phyloP scores from a whole-genome alignment of 192 early-diverging fungal genomes.

The Umbelopsis isabellina region DNA sequence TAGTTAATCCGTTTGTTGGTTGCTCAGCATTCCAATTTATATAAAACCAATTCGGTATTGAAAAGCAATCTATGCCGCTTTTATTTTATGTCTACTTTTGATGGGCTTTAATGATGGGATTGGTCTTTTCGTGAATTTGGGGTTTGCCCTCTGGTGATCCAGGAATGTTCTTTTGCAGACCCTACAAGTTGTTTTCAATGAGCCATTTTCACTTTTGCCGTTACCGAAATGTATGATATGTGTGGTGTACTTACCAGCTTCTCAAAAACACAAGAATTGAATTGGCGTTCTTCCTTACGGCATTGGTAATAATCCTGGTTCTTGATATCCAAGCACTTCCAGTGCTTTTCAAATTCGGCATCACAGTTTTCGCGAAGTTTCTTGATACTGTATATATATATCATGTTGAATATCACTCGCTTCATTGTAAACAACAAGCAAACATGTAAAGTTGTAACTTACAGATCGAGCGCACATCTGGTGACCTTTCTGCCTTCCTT shows the following conservation, averaged over 20 bases:
- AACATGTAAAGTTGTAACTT: slow-evolving; percentile 29
- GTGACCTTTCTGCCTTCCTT: slow-evolving; percentile 96
- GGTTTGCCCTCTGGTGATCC: slow-evolving; percentile 53
- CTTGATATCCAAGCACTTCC: slow-evolving; percentile 89
- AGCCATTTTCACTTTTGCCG: not conserved
- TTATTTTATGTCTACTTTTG: slow-evolving; percentile 23
- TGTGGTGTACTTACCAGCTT: slow-evolving; percentile 65
- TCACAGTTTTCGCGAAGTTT: slow-evolving; percentile 92
- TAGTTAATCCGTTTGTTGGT: not conserved
- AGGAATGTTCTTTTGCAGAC: slow-evolving; percentile 72
- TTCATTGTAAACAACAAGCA: not conserved
- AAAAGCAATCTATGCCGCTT: slow-evolving; percentile 21
- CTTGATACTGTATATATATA: slow-evolving; percentile 58
- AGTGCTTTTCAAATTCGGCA: slow-evolving; percentile 85
- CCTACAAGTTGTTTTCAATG: slow-evolving; percentile 17
- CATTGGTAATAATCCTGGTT: slow-evolving; percentile 89
- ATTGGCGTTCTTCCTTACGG: slow-evolving; percentile 73
- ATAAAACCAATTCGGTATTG: slow-evolving; percentile 3
- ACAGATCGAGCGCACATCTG: slow-evolving; percentile 88
- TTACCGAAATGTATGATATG: not conserved
- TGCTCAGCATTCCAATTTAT: not conserved
- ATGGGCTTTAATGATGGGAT: slow-evolving; percentile 27
- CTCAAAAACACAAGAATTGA: slow-evolving; percentile 89
- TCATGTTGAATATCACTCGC: not conserved
- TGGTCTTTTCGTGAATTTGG: slow-evolving; percentile 39